Evolutionary conservation across 2,329 filamentous ascomycete species (phyloP), one percentile per base, ranked within the genome.

Genomic region (Colletotrichum sublineola): DNA sequence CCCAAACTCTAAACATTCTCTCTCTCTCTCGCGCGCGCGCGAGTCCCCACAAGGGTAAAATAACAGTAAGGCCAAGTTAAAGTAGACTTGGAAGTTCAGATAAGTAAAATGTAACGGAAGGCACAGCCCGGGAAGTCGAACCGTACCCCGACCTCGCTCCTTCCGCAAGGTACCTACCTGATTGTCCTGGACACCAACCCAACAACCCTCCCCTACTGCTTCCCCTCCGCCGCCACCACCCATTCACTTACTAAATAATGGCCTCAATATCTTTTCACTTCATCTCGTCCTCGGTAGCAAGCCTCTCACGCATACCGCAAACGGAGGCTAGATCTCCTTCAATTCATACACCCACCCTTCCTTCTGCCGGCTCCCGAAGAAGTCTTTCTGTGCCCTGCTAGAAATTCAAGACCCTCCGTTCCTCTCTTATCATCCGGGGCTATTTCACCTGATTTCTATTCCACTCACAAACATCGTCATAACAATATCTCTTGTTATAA

Each of bases 401-500:
- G 15, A n/a, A 11, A 11, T 53, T 38, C 18, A 36, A 70, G 62
- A 53, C 44, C 62, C 29, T 53, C 46, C 62, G 40, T 38, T 40
- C 62, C 33, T 66, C 33, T 42, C 48, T 38, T 55, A 52, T 60
- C 53, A 46, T 33, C 11, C 3, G 15, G 15, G 14, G 20, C 1
- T 31, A 40, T n/a, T 52, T 33, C 46, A 42, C 8, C 29, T 63
- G 31, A 38, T 6, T 12, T 11, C 20, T 4, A 18, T 44, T 12
- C 4, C 52, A 36, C 38, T 60, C 24, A 31, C 38, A 53, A 36
- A 18, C 36, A 33, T 33, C 60, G 24, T 40, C 31, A 50, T 36
- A 65, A 53, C 62, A 60, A 57, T 33, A 24, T 63, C 31, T 46
- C 29, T 66, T 36, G 36, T 57, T 70, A 66, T 60, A 66, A 70